These are phyloP conservation scores for Flaveria sonorensis DNA, from an alignment of 129 eudicot genomes.

Conservation along the genomic window DNA sequence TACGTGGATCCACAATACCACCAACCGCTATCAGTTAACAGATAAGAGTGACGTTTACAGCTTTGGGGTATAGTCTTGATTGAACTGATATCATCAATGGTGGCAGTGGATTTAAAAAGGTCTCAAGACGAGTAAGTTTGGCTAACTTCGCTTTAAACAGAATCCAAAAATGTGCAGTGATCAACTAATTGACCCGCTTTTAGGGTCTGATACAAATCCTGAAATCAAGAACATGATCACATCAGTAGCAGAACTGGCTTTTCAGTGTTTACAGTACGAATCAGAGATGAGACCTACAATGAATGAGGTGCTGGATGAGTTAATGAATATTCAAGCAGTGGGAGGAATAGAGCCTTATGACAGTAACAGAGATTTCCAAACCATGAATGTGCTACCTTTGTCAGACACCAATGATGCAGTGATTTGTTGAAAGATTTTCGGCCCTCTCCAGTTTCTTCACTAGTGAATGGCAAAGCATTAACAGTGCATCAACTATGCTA, in stretches of 20 bases:
- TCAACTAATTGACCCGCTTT: slow-evolving; percentile 58
- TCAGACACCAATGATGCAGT: slow-evolving; percentile 52
- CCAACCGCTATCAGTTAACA: slow-evolving; percentile 68
- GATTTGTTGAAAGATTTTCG: slow-evolving; percentile 39
- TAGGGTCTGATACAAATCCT: slow-evolving; percentile 52
- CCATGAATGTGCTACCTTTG: slow-evolving; percentile 32
- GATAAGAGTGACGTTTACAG: slow-evolving; percentile 92
- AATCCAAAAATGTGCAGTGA: slow-evolving; percentile 59
- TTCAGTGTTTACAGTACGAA: slow-evolving; percentile 74
- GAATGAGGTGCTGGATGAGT: slow-evolving; percentile 57
- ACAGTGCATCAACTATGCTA: slow-evolving; percentile 45
- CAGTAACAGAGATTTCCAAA: slow-evolving; percentile 6
- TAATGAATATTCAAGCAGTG: slow-evolving; percentile 44
- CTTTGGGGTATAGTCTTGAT: slow-evolving; percentile 85
- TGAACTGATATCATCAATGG: slow-evolving; percentile 83
- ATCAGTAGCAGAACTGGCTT: slow-evolving; percentile 75
- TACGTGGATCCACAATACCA: slow-evolving; percentile 83
- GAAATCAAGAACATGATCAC: slow-evolving; percentile 58
- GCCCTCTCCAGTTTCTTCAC: slow-evolving; percentile 50
- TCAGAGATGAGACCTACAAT: slow-evolving; percentile 81
- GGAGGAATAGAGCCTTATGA: slow-evolving; percentile 18
- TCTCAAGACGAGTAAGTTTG: slow-evolving; percentile 65
- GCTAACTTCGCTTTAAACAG: slow-evolving; percentile 68
- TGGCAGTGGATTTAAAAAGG: slow-evolving; percentile 75
- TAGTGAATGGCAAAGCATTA: slow-evolving; percentile 50